phyloP scores from a whole-genome alignment of 176 grass and related monocot genomes.

The Pharus latifolius region DNA sequence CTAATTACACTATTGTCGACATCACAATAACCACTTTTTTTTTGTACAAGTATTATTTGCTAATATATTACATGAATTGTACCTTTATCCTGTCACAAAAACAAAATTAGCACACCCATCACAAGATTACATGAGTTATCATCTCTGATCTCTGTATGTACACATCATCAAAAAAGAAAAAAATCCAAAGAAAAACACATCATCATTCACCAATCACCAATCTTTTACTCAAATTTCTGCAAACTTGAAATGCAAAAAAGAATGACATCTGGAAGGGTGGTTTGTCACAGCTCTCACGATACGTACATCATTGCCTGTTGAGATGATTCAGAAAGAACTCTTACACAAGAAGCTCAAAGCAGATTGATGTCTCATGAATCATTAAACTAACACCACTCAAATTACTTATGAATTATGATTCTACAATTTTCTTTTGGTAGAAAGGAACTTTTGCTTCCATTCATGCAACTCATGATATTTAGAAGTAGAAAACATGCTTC shows the following conservation, averaged over 20 bases:
- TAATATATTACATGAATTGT: background rate
- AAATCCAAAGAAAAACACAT: background rate
- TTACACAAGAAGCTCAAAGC: background rate
- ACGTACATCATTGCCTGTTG: constrained; percentile 46
- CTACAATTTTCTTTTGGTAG: no score
- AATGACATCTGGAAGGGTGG: background rate
- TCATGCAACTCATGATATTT: background rate
- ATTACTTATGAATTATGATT: no score
- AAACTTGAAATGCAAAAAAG: constrained; percentile 4
- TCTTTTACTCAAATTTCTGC: constrained; percentile 1
- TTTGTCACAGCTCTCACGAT: constrained; percentile 3
- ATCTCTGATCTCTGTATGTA: background rate
- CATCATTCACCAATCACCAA: background rate
- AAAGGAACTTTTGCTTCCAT: background rate
- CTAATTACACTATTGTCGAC: no score
- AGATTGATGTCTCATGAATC: background rate
- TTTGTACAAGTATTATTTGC: background rate
- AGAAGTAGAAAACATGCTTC: background rate
- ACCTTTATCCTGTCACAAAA: background rate
- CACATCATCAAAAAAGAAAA: background rate
- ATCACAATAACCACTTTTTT: no score
- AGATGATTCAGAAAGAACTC: constrained; percentile 4
- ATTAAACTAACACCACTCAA: background rate
- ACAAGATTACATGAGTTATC: background rate
- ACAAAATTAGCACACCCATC: background rate